Evolutionary conservation across 2,329 filamentous ascomycete species (phyloP), one percentile per base, ranked within the genome.

Genomic region (Fusarium albidum): DNA sequence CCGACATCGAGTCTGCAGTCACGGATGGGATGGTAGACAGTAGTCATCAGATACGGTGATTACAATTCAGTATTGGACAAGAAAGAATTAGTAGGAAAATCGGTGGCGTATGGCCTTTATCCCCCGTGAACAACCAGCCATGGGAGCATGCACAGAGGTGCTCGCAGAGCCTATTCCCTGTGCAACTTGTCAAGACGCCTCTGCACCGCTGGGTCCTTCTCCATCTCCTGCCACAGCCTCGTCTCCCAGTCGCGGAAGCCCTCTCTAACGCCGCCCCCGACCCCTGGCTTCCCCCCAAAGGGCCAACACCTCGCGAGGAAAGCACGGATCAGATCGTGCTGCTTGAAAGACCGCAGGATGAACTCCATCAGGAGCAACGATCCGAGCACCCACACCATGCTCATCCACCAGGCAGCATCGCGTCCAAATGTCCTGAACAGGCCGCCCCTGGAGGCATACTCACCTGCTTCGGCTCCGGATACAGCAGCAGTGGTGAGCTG

Each of bases 391-490:
- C 90, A 74, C 37, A 93, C 77, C 3, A 93, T 73, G 1, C 85
- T 85, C 3, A 82, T 75, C 90, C 91, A 96, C 89, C 92, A 96
- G 1, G 82, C 75, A 1, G 83, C 73, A 55, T 91, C 88, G 17
- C 76, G 77, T 12, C 92, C 92, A 50, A 89, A 93, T 0, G 81
- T 79, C 14, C 79, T 69, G 8, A 86, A 77, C 63, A 96, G 89
- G 25, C 88, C 86, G 61, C 79, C 74, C 9, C 82, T 82, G 18
- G 94, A 89, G 55, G 86, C 82, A 73, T 95, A 96, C 3, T 77
- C 77, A 1, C 72, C 73, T 21, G 21, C 21, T 21, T 21, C 21
- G 21, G 21, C 4, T 4, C 21, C 21, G 21, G 21, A 21, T 5
- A 21, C 21, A 21, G 21, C 21, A 7, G 21, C 4, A 7, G 21